These are phyloP conservation scores for Coprinopsis strossmayeri DNA, from an alignment of 768 basidiomycete species.

Conservation along the genomic window DNA sequence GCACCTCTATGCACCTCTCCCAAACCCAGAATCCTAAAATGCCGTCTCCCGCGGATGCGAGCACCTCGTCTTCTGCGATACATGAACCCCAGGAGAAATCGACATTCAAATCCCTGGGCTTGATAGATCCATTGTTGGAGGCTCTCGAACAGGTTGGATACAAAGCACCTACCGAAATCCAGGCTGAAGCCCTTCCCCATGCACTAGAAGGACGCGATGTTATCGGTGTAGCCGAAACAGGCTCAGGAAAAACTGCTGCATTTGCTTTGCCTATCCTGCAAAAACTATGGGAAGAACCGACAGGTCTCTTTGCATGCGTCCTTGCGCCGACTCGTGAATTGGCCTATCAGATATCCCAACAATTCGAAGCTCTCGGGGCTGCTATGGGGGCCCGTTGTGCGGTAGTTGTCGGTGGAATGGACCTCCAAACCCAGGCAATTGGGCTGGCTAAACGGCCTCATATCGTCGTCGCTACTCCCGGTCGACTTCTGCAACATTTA, in stretches of 20 bases:
- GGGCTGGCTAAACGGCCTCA: constrained; percentile 92
- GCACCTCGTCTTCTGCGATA: constrained; percentile 24
- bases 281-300: constrained; percentile 93
- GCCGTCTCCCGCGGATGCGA: constrained; percentile 62
- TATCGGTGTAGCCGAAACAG: constrained; percentile 97
- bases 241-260: constrained; percentile 96
- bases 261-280: constrained; percentile 96
- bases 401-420: constrained; percentile 94
- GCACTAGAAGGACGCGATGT: constrained; percentile 91
- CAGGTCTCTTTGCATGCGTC: constrained; percentile 87
- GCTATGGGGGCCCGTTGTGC: constrained; percentile 89
- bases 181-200: constrained; percentile 75
- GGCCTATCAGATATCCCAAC: constrained; percentile 97
- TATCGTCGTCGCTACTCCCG: constrained; percentile 92
- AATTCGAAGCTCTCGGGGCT: constrained; percentile 87
- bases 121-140: constrained; percentile 85
- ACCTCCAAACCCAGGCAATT: constrained; percentile 85
- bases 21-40: constrained; percentile 25
- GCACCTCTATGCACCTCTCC: constrained; percentile 4
- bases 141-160: constrained; percentile 78
- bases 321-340: constrained; percentile 97
- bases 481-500: constrained; percentile 86
- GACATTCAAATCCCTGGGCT: constrained; percentile 79
- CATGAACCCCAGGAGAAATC: background rate
- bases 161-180: constrained; percentile 88